Evolutionary conservation across 441 rosid species (phyloP), one percentile per base, ranked within the genome.

Genomic region (Codiaeum variegatum): DNA sequence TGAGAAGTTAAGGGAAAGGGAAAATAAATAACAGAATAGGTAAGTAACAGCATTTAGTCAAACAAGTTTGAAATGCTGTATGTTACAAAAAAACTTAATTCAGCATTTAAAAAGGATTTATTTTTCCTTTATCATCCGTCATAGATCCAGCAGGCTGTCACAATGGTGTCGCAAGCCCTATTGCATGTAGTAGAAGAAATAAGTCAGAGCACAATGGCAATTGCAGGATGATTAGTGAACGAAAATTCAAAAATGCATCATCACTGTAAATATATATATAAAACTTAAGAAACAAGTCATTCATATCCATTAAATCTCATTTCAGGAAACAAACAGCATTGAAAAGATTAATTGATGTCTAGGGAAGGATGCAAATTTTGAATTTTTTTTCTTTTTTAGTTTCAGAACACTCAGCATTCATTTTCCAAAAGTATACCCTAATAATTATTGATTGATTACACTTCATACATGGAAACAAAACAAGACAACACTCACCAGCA

Each of bases 91-190:
- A 67, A 32, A 62, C 67, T 49, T 38, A 60, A 18, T 23, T 42
- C 54, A 74, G 26, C 23, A 36, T 38, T 34, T 38, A 55, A 62
- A 75, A 69, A 7, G 29, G 32, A 32, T 54, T 52, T 46, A 16
- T 12, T 79, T 40, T 73, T 75, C 66, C 77, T 73, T 76, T 81
- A 75, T 73, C 76, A 76, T 59, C 77, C 77, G 74, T 66, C 76
- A 78, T 76, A 72, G 85, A 78, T 82, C 87, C 88, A 78, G 85
- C 84, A 82, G 66, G 70, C 80, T 69, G 86, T 93, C 94, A 93
- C 96, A 91, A 88, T 13, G 94, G 89, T 70, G 88, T 88, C 47
- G 97, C 97, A 90, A 93, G 32, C 81, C 93, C 97, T 88, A 93
- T 83, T 61, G 66, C 86, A 89, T 66, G 77, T 63, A 75, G 79